These are phyloP conservation scores for Fistulifera solaris DNA, from an alignment of 108 stramenopile genomes.

Conservation along the genomic window DNA sequence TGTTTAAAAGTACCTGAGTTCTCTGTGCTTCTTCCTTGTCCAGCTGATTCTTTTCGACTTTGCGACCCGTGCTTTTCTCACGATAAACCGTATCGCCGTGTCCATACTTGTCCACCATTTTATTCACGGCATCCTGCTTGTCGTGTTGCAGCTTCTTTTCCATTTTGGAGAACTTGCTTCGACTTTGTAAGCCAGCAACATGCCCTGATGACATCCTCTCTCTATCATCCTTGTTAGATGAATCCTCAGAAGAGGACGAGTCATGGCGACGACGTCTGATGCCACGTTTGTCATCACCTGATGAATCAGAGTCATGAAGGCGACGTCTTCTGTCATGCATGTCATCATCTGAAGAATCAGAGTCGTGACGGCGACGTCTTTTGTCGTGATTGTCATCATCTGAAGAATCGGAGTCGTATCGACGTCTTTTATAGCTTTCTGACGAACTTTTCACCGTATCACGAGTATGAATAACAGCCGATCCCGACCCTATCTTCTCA, in stretches of 20 bases:
- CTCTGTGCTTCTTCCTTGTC: conserved; percentile 10
- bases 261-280: background rate
- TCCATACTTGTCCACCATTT: conserved; percentile 41
- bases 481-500: too few relatives aligned
- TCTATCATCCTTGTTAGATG: background rate
- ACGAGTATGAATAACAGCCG: too few relatives aligned
- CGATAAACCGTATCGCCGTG: conserved; percentile 83
- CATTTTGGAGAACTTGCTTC: conserved; percentile 48
- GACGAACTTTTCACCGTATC: too few relatives aligned
- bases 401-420: conserved; percentile 1
- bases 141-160: conserved; percentile 44
- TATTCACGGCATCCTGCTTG: conserved; percentile 22
- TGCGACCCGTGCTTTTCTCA: conserved; percentile 34
- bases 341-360: background rate
- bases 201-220: conserved; percentile 45
- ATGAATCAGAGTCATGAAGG: background rate
- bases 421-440: background rate
- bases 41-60: conserved; percentile 7
- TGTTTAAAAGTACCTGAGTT: conserved; percentile 31
- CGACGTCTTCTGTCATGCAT: background rate
- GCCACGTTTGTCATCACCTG: background rate
- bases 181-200: conserved; percentile 68
- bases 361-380: background rate
- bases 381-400: background rate
- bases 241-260: background rate